phyloP scores from a whole-genome alignment of 2,329 filamentous ascomycete species.

The Atkinsonella texensis region DNA sequence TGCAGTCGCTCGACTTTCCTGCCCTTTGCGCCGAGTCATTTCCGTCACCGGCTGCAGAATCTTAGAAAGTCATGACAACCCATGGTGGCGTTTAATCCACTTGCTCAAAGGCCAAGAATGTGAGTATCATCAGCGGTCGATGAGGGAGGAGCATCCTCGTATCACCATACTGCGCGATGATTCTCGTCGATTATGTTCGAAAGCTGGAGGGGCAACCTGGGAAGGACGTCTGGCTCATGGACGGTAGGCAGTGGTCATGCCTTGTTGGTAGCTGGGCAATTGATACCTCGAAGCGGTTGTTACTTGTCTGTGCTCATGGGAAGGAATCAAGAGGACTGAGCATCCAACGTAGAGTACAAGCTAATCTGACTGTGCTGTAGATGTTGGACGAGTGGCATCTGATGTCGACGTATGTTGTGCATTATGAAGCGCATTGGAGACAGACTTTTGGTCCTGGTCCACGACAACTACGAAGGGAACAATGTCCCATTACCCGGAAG shows the following conservation, averaged over 20 bases:
- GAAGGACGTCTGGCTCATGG: slow-evolving; percentile 25
- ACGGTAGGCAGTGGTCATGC: slow-evolving; percentile 18
- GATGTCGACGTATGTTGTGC: slow-evolving; percentile 12
- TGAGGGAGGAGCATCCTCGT: slow-evolving; percentile 10
- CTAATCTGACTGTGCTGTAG: slow-evolving; percentile 8
- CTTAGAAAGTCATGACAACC: slow-evolving; percentile 18
- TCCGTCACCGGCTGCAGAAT: slow-evolving; percentile 26
- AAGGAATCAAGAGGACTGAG: slow-evolving; percentile 14
- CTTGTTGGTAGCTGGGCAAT: slow-evolving; percentile 16
- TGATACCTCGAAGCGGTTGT: slow-evolving; percentile 18
- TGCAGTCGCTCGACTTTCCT: slow-evolving; percentile 24
- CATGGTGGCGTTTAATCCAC: slow-evolving; percentile 11
- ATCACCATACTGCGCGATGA: slow-evolving; percentile 13
- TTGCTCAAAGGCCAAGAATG: slow-evolving; percentile 10
- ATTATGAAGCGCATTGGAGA: background rate
- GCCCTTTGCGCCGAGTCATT: slow-evolving; percentile 18
- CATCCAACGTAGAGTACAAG: background rate
- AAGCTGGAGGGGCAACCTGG: slow-evolving; percentile 11
- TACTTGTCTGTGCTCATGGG: slow-evolving; percentile 12
- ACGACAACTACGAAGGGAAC: too few species aligned
- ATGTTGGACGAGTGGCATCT: slow-evolving; percentile 12
- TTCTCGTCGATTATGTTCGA: slow-evolving; percentile 10
- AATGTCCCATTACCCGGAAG: too few species aligned
- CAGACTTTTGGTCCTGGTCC: too few species aligned
- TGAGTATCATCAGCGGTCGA: slow-evolving; percentile 19